phyloP scores from a whole-genome alignment of 208 protist species.

The Blastocrithidia nonstop region DNA sequence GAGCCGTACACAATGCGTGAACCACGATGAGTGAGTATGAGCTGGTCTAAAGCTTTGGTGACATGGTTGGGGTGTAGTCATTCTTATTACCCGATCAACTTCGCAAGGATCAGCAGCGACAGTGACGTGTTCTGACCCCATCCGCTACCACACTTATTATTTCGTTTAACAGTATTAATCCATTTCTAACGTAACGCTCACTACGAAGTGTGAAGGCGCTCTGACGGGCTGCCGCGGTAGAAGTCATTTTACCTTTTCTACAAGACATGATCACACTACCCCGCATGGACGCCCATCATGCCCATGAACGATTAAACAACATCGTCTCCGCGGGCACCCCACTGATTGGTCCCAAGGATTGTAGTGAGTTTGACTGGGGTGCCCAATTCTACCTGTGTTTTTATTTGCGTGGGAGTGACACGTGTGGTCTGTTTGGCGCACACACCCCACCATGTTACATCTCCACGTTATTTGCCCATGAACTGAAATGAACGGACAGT shows the following conservation, averaged over 20 bases:
- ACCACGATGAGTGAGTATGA: slow-evolving; percentile 34
- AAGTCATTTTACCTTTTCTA: slow-evolving; percentile 41
- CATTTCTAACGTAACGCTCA: slow-evolving; percentile 59
- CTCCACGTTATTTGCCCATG: slow-evolving; percentile 45
- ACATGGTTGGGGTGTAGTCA: slow-evolving; percentile 43
- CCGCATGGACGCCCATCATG: slow-evolving; percentile 23
- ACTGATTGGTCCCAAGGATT: slow-evolving; percentile 54
- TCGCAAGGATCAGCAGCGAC: slow-evolving; percentile 21
- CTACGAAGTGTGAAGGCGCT: slow-evolving; percentile 53
- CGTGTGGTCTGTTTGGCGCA: slow-evolving; percentile 30
- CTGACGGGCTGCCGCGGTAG: slow-evolving; percentile 53
- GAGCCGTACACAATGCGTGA: slow-evolving; percentile 41
- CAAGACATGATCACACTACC: slow-evolving; percentile 40
- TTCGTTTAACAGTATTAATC: slow-evolving; percentile 54
- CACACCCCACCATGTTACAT: slow-evolving; percentile 55
- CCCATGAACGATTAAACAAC: slow-evolving; percentile 22
- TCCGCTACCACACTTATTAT: slow-evolving; percentile 56
- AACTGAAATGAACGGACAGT: slow-evolving; percentile 33
- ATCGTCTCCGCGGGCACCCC: slow-evolving; percentile 45
- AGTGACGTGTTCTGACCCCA: slow-evolving; percentile 43
- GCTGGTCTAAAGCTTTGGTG: slow-evolving; percentile 40
- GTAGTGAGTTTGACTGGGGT: slow-evolving; percentile 28
- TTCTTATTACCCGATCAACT: slow-evolving; percentile 35
- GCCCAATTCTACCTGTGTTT: slow-evolving; percentile 56
- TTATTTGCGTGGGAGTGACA: slow-evolving; percentile 55